phyloP scores from a whole-genome alignment of 2,329 filamentous ascomycete genomes.

The Fusarium albosuccineum region DNA sequence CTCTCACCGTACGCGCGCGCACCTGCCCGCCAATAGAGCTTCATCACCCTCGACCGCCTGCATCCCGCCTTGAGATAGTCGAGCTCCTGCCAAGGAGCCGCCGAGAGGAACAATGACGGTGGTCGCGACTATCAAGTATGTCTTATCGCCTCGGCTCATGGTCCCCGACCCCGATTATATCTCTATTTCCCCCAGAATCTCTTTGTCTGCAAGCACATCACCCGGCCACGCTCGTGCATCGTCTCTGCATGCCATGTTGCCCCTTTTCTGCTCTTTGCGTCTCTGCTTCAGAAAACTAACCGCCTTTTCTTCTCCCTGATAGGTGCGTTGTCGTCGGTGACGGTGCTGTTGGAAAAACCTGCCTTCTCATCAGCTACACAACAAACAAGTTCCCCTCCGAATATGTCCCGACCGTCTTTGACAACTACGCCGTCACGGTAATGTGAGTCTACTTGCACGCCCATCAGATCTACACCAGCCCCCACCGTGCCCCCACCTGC shows the following conservation, averaged over 20 bases:
- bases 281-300: slow-evolving; percentile 36
- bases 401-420: slow-evolving; percentile 99
- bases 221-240: slow-evolving; percentile 32
- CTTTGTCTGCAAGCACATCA: slow-evolving; percentile 8
- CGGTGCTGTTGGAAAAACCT: slow-evolving; percentile 99
- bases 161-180: slow-evolving; percentile 19
- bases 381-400: slow-evolving; percentile 99
- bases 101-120: slow-evolving; percentile 65
- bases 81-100: slow-evolving; percentile 56
- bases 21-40: slow-evolving; percentile 42
- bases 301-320: slow-evolving; percentile 22
- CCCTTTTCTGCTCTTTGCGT: slow-evolving; percentile 5
- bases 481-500: slow-evolving; percentile 26
- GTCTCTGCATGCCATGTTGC: slow-evolving; percentile 16
- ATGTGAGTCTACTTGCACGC: slow-evolving; percentile 78
- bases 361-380: slow-evolving; percentile 98
- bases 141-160: slow-evolving; percentile 34
- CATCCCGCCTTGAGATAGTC: slow-evolving; percentile 39
- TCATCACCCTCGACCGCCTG: slow-evolving; percentile 41
- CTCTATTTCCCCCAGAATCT: slow-evolving; percentile 5
- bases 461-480: slow-evolving; percentile 31
- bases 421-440: slow-evolving; percentile 99
- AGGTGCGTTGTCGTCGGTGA: slow-evolving; percentile 99
- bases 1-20: slow-evolving; percentile 39
- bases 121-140: slow-evolving; percentile 75